phyloP scores from a whole-genome alignment of 352 stramenopile genomes.

The Globisporangium echinulatum region DNA sequence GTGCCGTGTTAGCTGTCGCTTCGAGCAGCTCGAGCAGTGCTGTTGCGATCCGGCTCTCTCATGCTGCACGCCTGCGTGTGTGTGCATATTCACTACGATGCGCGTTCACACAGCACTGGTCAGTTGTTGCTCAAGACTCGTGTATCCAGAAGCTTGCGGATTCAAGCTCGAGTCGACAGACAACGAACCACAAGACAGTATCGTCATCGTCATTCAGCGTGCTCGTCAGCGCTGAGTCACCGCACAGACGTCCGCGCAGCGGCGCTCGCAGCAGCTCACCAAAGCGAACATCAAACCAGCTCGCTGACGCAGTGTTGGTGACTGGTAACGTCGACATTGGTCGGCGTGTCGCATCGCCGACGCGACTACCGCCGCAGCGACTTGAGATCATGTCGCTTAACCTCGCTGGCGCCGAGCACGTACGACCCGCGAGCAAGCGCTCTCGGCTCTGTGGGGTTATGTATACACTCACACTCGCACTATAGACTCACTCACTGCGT shows the following conservation, averaged over 20 bases:
- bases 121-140: constrained; percentile 52
- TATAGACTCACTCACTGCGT: background rate
- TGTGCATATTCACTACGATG: background rate
- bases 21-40: too few relatives aligned
- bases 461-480: background rate
- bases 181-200: background rate
- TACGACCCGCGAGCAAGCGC: constrained; percentile 8
- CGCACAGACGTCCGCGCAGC: background rate
- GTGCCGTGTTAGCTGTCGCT: too few relatives aligned
- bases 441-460: too few relatives aligned
- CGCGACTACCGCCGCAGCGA: background rate
- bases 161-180: background rate
- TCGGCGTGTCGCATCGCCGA: background rate
- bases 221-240: background rate
- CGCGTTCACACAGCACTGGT: constrained; percentile 37
- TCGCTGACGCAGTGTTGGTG: constrained; percentile 4
- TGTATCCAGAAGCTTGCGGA: constrained; percentile 37
- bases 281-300: constrained; percentile 18
- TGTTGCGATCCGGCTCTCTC: background rate
- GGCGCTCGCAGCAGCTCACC: constrained; percentile 1
- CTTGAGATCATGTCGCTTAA: constrained; percentile 25
- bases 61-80: background rate
- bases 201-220: background rate
- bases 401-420: constrained; percentile 50
- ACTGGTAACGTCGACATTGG: background rate